Evolutionary conservation across 179 eudicot genomes (phyloP).

Genomic region (Beta lomatogona): DNA sequence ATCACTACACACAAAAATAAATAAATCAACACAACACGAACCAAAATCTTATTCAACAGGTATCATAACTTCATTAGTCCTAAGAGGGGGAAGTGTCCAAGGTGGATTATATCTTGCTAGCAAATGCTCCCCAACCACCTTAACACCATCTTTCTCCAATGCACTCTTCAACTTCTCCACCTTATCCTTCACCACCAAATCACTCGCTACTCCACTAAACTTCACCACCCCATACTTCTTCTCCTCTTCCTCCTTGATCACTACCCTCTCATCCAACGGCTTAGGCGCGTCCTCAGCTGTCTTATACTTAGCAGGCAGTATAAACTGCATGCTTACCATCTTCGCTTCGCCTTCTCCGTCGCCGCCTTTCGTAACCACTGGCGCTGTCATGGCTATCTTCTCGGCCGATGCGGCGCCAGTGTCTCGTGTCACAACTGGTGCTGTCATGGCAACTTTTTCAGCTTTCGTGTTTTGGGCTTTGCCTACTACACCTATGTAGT

Average conservation of each 20-base stretch:
- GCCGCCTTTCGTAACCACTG: conserved; percentile 48
- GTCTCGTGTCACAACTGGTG: conserved; percentile 62
- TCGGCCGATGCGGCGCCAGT: conserved; percentile 4
- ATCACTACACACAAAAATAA: neutral
- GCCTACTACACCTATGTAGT: conserved; percentile 75
- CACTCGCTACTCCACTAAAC: conserved; percentile 65
- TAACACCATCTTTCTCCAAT: conserved; percentile 72
- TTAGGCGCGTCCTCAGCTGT: conserved; percentile 70
- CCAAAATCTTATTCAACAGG: conserved; percentile 49
- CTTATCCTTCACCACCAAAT: conserved; percentile 56
- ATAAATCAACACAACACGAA: neutral
- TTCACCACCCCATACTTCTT: conserved; percentile 69
- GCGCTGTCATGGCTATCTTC: conserved; percentile 70
- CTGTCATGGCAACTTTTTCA: conserved; percentile 73
- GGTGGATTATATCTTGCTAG: conserved; percentile 92
- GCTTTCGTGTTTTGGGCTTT: conserved; percentile 58
- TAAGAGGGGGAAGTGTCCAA: conserved; percentile 70
- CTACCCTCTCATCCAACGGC: conserved; percentile 87
- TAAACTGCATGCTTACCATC: conserved; percentile 67
- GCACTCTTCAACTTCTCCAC: conserved; percentile 47
- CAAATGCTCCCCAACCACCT: conserved; percentile 51
- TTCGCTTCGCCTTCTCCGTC: conserved; percentile 22
- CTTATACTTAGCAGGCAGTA: conserved; percentile 59
- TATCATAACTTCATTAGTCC: conserved; percentile 77
- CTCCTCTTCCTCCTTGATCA: conserved; percentile 67